Evolutionary conservation across 768 basidiomycete genomes (phyloP).

Genomic region (Thelephora ganbajun): DNA sequence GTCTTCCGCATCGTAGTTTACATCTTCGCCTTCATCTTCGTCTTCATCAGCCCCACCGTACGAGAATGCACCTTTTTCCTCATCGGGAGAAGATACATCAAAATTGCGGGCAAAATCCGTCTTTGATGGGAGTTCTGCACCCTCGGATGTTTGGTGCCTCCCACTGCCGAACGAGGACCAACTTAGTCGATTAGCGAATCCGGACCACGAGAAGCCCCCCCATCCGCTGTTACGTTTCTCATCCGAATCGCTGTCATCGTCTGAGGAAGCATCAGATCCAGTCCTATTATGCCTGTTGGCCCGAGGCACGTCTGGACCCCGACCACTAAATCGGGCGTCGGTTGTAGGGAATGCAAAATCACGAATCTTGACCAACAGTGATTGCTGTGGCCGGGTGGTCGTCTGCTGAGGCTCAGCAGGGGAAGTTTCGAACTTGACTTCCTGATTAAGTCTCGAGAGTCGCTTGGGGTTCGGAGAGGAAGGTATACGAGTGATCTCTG

Average conservation of each 20-base stretch:
- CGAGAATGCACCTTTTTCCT: conserved; percentile 4
- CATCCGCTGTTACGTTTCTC: conserved; percentile 17
- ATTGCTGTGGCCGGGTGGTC: conserved; percentile 6
- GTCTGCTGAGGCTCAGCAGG: not conserved
- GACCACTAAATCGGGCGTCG: conserved; percentile 31
- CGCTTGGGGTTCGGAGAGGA: not conserved
- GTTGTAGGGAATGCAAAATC: conserved; percentile 30
- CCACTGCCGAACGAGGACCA: conserved; percentile 19
- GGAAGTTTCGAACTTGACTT: not conserved
- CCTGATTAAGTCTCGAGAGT: conserved; percentile 1
- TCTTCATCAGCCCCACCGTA: conserved; percentile 10
- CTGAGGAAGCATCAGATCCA: conserved; percentile 10
- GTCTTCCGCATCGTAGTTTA: conserved; percentile 14
- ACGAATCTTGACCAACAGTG: conserved; percentile 27
- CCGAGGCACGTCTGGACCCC: conserved; percentile 26
- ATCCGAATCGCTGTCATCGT: conserved; percentile 16
- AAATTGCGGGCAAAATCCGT: conserved; percentile 38
- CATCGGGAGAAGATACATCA: conserved; percentile 15
- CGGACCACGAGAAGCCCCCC: conserved; percentile 28
- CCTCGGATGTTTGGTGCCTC: conserved; percentile 5
- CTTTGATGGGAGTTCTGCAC: conserved; percentile 20
- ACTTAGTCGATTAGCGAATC: conserved; percentile 21
- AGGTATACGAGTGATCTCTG: conserved; percentile 1
- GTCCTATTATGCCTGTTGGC: conserved; percentile 21
- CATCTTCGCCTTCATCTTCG: conserved; percentile 15